phyloP scores from a whole-genome alignment of 2,329 filamentous ascomycete genomes.

The Sarocladium oryzae region DNA sequence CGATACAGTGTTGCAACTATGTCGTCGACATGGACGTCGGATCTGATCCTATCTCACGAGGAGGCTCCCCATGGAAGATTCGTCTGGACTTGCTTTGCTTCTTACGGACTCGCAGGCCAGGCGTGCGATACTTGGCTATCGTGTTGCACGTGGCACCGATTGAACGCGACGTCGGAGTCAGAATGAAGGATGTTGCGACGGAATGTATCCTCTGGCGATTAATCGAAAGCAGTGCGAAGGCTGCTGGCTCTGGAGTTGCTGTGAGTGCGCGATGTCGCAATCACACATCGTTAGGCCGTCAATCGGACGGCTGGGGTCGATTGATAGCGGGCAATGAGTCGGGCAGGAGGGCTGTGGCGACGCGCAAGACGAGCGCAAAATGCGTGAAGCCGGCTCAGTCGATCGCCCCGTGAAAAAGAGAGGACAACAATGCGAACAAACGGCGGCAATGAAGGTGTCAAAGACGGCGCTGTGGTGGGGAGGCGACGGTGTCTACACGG shows the following conservation, averaged over 20 bases:
- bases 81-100: not conserved
- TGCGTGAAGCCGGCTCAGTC: not conserved
- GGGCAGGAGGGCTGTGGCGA: not conserved
- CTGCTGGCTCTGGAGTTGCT: not conserved
- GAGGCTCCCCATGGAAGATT: slow-evolving; percentile 1
- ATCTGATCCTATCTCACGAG: slow-evolving; percentile 2
- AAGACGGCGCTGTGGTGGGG: slow-evolving; percentile 4
- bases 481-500: slow-evolving; percentile 9
- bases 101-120: not conserved
- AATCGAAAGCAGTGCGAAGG: not conserved
- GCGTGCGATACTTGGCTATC: not conserved
- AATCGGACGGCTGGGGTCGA: not conserved
- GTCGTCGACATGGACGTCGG: not conserved
- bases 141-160: not conserved
- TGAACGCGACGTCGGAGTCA: slow-evolving; percentile 8
- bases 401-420: not conserved
- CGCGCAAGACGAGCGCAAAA: slow-evolving; percentile 4
- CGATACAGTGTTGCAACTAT: not conserved
- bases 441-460: not conserved
- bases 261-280: slow-evolving; percentile 14
- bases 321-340: not conserved
- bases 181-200: not conserved
- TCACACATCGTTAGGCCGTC: slow-evolving; percentile 19
- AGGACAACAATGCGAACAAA: not conserved
- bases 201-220: not conserved